Evolutionary conservation across 192 early-diverging fungal species (phyloP).

Genomic region (Backusella circina): DNA sequence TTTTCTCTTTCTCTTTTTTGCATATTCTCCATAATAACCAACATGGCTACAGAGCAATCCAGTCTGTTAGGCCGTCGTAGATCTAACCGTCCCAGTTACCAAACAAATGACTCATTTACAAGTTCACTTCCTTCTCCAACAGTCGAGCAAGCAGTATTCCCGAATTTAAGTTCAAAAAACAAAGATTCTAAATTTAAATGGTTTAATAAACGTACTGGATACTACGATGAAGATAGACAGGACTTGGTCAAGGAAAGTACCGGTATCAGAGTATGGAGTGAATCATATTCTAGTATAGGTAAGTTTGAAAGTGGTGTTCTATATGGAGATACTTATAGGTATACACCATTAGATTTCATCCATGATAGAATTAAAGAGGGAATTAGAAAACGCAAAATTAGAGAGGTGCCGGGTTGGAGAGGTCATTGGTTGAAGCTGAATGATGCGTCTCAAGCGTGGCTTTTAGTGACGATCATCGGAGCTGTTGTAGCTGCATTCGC

Average conservation of each 20-base stretch:
- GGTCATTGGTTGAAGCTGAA: conserved; percentile 60
- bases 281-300: conserved; percentile 59
- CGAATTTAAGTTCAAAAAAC: background rate
- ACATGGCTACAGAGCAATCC: conserved; percentile 7
- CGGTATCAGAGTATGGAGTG: conserved; percentile 55
- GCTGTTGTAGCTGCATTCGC: conserved; percentile 57
- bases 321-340: background rate
- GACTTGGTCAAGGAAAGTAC: conserved; percentile 48
- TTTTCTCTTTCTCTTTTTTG: background rate
- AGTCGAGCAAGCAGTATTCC: background rate
- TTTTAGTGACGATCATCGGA: conserved; percentile 75
- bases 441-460: conserved; percentile 85
- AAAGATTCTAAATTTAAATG: conserved; percentile 1
- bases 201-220: conserved; percentile 32
- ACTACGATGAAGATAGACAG: conserved; percentile 48
- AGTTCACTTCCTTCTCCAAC: background rate
- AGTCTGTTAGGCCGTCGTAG: conserved; percentile 6
- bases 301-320: conserved; percentile 10
- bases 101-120: background rate
- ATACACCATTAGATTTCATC: conserved; percentile 73
- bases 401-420: conserved; percentile 47
- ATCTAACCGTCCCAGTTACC: conserved; percentile 2
- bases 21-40: background rate
- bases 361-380: conserved; percentile 86
- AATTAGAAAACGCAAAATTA: conserved; percentile 57